Percentiles rank a stretch among this genome's conserved stretches.
phyloP scores from a whole-genome alignment of 345 rosid genomes.

The Eucalyptus fibrosa region DNA sequence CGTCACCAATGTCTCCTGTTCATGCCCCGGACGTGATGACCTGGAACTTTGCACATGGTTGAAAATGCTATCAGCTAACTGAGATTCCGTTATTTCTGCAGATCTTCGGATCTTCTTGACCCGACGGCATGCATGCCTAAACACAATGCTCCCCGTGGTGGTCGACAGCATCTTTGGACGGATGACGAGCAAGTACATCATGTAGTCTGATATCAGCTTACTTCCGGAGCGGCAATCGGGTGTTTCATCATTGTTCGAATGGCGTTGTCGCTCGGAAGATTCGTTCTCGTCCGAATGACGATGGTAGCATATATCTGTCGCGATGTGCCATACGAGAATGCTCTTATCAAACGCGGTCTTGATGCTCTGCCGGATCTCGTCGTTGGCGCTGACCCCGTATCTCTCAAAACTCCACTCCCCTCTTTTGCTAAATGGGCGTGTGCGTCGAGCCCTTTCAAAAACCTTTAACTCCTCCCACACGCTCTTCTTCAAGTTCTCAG shows the following conservation, averaged over 20 bases:
- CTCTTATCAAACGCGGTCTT: not conserved
- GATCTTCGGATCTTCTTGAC: not conserved
- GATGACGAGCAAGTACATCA: not conserved
- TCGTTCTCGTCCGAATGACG: not conserved
- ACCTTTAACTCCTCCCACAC: not conserved
- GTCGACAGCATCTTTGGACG: not conserved
- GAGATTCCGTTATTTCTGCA: not conserved
- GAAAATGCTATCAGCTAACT: not conserved
- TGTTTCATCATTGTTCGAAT: not conserved
- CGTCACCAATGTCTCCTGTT: not conserved
- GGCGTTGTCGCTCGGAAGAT: not conserved
- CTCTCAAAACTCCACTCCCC: not conserved
- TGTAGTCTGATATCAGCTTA: not conserved
- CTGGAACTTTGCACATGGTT: fast-evolving
- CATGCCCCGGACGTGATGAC: fast-evolving
- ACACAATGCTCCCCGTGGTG: not conserved
- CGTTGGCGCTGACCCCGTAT: no score
- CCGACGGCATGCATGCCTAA: not conserved
- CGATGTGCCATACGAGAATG: not conserved
- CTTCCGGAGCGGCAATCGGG: not conserved
- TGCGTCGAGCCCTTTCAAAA: fast-evolving
- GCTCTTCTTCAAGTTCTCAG: not conserved
- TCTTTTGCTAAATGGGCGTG: not conserved
- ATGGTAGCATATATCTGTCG: not conserved
- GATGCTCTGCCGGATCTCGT: not conserved